Evolutionary conservation across 768 basidiomycete genomes (phyloP), one percentile per base, ranked within the genome.

Genomic region (Psilocybe tampanensis): DNA sequence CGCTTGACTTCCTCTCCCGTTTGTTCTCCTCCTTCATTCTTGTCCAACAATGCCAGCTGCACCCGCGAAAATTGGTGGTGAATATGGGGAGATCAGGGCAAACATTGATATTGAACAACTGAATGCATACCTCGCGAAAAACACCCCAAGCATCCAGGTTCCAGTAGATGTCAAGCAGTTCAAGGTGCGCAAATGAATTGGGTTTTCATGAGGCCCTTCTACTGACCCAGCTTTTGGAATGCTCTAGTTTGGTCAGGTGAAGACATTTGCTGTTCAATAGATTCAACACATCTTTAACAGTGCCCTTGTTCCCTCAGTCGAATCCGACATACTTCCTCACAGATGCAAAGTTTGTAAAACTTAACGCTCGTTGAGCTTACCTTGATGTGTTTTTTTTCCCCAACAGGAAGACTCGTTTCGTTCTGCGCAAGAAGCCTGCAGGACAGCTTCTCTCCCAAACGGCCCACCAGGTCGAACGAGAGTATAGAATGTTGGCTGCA

Each of bases 271-370:
- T 33, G 52, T 21, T 33, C 29, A 8, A 21, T n/a, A 18, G 9
- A 45, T 52, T 18, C 9, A 2, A 6, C 15, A 41, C n/a, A 34
- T 34, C n/a, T n/a, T 44, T 22, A 26, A 43, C 29, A 29, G n/a
- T 29, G 29, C 24, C 13, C 44, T 39, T 43, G 44, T 33, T 15
- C 22, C 11, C 47, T 70, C n/a, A 95, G 92, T 94, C 94, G 8
- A 99, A 99, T 67, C 96, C 96, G 0, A 98, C 96, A 0, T 99
- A 98, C 71, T 91, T 98, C 74, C 72, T 99, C 47, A 91, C 85
- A 5, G 92, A 93, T 73, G 78, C 83, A 17, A 81, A 74, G 89
- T 89, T 72, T 24, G 84, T 45, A 8, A 24, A 54, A 26, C 8
- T 6, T 29, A n/a, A 22, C 24, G 24, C 23, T 34, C 33, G 56